phyloP scores from a whole-genome alignment of 805 yeast species.

The Zygosaccharomyces bailii region DNA sequence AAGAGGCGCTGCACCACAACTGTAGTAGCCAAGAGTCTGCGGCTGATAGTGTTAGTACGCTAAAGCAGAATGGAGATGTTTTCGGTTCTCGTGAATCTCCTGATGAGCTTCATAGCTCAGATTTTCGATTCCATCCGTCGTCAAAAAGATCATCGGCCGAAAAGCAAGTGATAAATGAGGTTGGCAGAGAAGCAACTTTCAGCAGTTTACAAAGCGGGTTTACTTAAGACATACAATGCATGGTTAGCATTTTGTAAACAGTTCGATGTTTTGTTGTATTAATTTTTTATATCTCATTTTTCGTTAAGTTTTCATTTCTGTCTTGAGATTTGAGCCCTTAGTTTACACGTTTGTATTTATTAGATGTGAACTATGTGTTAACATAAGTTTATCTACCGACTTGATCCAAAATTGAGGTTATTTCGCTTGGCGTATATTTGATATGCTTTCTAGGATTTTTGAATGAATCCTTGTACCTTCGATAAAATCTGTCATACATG shows the following conservation, averaged over 20 bases:
- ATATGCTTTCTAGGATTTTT: conserved; percentile 38
- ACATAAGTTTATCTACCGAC: conserved; percentile 20
- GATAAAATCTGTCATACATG: conserved; percentile 79
- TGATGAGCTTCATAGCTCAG: conserved; percentile 3
- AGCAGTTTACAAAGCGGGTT: conserved; percentile 9
- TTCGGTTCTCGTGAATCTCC: conserved; percentile 3
- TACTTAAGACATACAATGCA: background rate
- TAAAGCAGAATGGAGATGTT: conserved; percentile 5
- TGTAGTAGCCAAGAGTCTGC: conserved; percentile 4
- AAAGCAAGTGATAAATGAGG: conserved; percentile 13
- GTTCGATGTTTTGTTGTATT: background rate
- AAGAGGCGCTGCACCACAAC: conserved; percentile 16
- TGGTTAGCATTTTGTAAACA: background rate
- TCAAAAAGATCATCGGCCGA: conserved; percentile 10
- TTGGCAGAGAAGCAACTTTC: conserved; percentile 10
- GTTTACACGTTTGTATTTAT: background rate
- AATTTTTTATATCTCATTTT: background rate
- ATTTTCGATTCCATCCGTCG: conserved; percentile 5
- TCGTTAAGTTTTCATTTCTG: background rate
- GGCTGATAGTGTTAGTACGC: conserved; percentile 11
- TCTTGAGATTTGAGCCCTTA: background rate
- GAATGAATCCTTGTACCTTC: conserved; percentile 45
- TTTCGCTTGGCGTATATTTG: conserved; percentile 35
- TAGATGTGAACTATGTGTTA: background rate
- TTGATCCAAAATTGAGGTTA: conserved; percentile 29